Base-by-base conservation (phyloP, 2,329 filamentous ascomycete species). In the Keithomyces neogunnii region DNA sequence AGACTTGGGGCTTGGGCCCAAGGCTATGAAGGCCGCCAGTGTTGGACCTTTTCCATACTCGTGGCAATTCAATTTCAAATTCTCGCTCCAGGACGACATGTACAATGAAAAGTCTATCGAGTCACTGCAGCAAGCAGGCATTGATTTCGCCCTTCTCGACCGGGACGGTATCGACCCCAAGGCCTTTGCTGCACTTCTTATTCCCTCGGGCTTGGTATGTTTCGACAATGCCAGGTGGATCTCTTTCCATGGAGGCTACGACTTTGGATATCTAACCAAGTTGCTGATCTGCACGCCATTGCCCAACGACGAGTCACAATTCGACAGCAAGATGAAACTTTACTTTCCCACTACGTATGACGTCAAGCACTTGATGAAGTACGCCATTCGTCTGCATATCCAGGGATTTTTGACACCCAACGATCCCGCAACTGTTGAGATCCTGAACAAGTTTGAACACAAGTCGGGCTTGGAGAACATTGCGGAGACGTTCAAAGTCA, bases 11-110 rank as follows among this genome's bases (percentile, higher is more conserved):
- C 58, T 67, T 26, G 64, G 62, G 4, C 61, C 64, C 33, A 69
- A 63, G 19, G 66, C 62, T 35, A 67, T 72, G 55, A 68, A 72
- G 55, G 67, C 68, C 29, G 69, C 66, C 26, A 66, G 57, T 47
- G 74, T 69, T 53, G 69, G 66, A 19, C 77, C 80, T 47, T 84
- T 89, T 53, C 92, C 89, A 13, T 95, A 88, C 65, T 95, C 92
- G 19, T 99, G 93, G 93, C 92, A 96, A 60, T 99, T 99, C 78
- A 97, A 99, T 75, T 99, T 99, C 72, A 86, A 91, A 61, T 99
- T 97, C 69, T 93, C 89, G 1, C 77, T 96, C 8, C 88, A 93
- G 59, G 84, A 92, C 39, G 93, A 99, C 70, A 99, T 99, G 93
- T 97, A 95, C 71, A 93, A 95, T 56, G 87, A 96, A 65, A 87